phyloP scores from a whole-genome alignment of 441 rosid species.

The Lepidium campestre region DNA sequence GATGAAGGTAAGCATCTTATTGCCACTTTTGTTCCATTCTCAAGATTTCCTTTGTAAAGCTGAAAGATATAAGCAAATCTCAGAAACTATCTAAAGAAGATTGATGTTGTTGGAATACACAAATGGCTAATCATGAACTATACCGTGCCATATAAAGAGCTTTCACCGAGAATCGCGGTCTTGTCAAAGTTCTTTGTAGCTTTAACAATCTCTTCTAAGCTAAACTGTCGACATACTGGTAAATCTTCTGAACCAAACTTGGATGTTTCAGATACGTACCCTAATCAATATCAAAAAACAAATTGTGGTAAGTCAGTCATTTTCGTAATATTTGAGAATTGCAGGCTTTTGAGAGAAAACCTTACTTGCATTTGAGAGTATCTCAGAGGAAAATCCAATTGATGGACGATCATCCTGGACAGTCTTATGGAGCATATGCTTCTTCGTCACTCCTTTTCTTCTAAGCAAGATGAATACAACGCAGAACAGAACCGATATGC shows the following conservation, averaged over 20 bases:
- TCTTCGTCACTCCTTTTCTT: constrained; percentile 45
- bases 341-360: background rate
- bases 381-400: constrained; percentile 42
- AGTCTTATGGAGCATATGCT: constrained; percentile 46
- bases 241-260: constrained; percentile 66
- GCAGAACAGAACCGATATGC: constrained; percentile 33
- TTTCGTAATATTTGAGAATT: background rate
- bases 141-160: constrained; percentile 72
- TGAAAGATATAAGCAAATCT: constrained; percentile 29
- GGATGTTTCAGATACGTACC: constrained; percentile 68
- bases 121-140: background rate
- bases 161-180: constrained; percentile 60
- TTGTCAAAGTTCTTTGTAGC: constrained; percentile 78
- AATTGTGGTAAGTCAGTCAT: background rate
- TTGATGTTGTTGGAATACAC: background rate
- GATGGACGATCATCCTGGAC: constrained; percentile 37
- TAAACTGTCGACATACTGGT: constrained; percentile 50
- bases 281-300: constrained; percentile 28
- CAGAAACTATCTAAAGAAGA: background rate
- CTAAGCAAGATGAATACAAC: constrained; percentile 35
- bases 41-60: constrained; percentile 80
- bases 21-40: constrained; percentile 65
- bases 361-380: constrained; percentile 59
- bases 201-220: constrained; percentile 72
- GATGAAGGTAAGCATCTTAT: constrained; percentile 55